A percentile compares a stretch with the other conserved stretches of the same genome.
Evolutionary conservation across 441 rosid genomes (phyloP).

Genomic region (Populus hybrid): DNA sequence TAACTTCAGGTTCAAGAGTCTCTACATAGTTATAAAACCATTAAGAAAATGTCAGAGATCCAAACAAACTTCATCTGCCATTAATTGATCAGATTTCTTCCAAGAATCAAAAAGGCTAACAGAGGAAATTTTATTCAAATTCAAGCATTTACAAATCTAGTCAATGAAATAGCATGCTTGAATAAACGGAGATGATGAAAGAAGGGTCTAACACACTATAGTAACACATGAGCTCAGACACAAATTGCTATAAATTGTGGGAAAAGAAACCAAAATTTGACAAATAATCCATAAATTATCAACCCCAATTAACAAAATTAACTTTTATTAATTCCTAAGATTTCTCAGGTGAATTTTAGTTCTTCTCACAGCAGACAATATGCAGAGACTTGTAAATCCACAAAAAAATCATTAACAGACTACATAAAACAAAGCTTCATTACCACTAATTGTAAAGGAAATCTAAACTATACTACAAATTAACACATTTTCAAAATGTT

Average conservation of each 20-base stretch:
- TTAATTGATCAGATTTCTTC: background rate
- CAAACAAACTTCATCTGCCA: background rate
- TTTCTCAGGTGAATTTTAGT: background rate
- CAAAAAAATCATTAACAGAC: background rate
- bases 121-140: background rate
- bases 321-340: background rate
- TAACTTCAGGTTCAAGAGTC: conserved; percentile 68
- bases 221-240: background rate
- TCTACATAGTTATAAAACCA: conserved; percentile 29
- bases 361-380: background rate
- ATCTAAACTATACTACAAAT: background rate
- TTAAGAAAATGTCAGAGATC: conserved; percentile 18
- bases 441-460: background rate
- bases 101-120: background rate
- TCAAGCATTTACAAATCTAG: background rate
- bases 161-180: background rate
- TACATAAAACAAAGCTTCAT: background rate
- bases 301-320: background rate
- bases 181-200: background rate
- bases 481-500: conserved; percentile 1
- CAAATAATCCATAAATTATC: background rate
- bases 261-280: background rate
- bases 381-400: background rate
- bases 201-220: background rate
- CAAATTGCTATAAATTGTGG: background rate